phyloP scores from a whole-genome alignment of 1,139 yeast species.

The Pneumocystis canis region DNA sequence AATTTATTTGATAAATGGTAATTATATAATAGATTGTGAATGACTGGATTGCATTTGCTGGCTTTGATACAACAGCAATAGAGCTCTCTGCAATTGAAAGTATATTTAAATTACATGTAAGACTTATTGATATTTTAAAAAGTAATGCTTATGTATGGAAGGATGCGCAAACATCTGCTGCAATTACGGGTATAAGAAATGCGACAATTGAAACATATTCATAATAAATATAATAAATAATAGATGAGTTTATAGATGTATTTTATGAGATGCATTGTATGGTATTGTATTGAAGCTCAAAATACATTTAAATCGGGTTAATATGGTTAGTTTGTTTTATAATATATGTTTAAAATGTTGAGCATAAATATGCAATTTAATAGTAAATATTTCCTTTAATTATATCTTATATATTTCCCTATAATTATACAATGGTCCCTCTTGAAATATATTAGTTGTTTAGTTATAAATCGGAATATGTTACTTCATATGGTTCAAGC shows the following conservation, averaged over 20 bases:
- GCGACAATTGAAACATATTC: constrained; percentile 75
- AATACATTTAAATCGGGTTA: neutral
- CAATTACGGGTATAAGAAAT: constrained; percentile 72
- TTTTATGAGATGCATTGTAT: neutral
- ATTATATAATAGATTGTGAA: constrained; percentile 98
- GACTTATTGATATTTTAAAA: constrained; percentile 19
- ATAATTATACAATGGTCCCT: constrained; percentile 99
- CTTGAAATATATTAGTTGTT: constrained; percentile 56
- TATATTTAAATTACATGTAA: constrained; percentile 53
- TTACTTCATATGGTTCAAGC: constrained; percentile 36
- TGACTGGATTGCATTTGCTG: constrained; percentile 95
- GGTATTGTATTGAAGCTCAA: neutral
- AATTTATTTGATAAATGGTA: constrained; percentile 43
- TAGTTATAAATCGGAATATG: neutral
- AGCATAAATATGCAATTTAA: neutral
- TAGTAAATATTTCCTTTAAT: neutral
- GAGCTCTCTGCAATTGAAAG: constrained; percentile 93
- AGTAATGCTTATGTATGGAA: constrained; percentile 18
- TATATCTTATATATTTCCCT: constrained; percentile 46
- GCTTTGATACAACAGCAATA: constrained; percentile 96
- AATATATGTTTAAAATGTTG: neutral
- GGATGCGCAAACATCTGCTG: constrained; percentile 76
- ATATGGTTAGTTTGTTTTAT: neutral
- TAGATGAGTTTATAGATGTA: neutral
- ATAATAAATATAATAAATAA: constrained; percentile 6